Conservation (phyloP, 2,329 filamentous ascomycete species). For the Aspergillus niger region DNA sequence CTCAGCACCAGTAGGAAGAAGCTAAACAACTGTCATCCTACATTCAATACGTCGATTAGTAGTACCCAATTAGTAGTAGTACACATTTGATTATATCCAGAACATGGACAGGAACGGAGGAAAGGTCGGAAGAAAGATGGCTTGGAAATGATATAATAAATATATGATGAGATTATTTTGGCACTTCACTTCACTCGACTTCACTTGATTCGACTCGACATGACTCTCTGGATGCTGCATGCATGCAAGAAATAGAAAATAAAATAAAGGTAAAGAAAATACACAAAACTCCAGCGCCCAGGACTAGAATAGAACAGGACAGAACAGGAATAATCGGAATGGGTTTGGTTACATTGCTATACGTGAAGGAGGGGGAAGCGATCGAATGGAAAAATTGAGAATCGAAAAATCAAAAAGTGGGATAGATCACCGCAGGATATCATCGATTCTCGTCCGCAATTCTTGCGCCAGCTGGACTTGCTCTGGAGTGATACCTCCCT, state of each 20-base stretch:
- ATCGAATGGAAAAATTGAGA: background rate
- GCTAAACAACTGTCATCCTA: no score
- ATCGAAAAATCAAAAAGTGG: background rate
- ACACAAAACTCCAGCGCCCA: background rate
- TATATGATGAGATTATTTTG: no score
- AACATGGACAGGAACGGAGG: no score
- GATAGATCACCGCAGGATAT: conserved; percentile 38
- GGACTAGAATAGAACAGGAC: background rate
- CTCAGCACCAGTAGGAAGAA: no score
- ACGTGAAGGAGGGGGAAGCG: background rate
- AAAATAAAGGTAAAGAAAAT: no score
- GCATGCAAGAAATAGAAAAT: background rate
- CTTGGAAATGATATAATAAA: background rate
- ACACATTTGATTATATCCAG: no score
- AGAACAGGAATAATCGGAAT: background rate
- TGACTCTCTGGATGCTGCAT: background rate
- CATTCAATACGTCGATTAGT: no score
- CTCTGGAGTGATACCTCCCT: conserved; percentile 44
- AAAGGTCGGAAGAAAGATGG: background rate
- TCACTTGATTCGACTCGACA: no score
- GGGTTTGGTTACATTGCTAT: background rate
- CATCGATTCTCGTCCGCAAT: conserved; percentile 45
- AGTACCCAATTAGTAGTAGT: no score
- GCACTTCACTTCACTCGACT: no score
- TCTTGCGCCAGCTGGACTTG: conserved; percentile 44